These are phyloP conservation scores for Amanita muscaria DNA, from an alignment of 768 basidiomycete genomes.

Conservation along the genomic window DNA sequence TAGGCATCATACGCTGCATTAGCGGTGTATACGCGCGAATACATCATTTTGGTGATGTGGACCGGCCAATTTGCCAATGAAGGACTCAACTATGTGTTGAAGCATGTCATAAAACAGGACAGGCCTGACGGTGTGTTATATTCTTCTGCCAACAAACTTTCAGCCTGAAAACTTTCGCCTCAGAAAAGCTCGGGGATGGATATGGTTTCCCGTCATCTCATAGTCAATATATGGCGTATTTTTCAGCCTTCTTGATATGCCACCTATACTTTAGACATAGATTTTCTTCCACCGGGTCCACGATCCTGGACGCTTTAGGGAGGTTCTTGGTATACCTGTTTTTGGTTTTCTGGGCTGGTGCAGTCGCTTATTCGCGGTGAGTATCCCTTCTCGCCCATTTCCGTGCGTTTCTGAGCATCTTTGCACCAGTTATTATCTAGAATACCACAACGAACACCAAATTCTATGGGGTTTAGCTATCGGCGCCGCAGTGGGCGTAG, in stretches of 20 bases:
- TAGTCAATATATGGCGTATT: constrained; percentile 88
- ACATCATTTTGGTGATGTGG: constrained; percentile 79
- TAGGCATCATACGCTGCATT: constrained; percentile 77
- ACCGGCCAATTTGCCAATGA: constrained; percentile 69
- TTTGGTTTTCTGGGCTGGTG: constrained; percentile 45
- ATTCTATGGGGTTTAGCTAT: constrained; percentile 69
- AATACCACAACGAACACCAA: constrained; percentile 68
- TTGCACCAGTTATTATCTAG: constrained; percentile 47
- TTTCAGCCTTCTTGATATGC: constrained; percentile 64
- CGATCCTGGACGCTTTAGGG: constrained; percentile 43
- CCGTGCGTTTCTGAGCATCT: not conserved
- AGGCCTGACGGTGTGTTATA: constrained; percentile 51
- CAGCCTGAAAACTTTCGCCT: not conserved
- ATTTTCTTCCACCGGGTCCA: constrained; percentile 45
- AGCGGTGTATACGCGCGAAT: constrained; percentile 67
- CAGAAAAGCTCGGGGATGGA: constrained; percentile 55
- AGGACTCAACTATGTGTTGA: constrained; percentile 58
- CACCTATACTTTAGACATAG: constrained; percentile 67
- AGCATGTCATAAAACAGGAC: constrained; percentile 57
- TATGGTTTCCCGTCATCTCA: constrained; percentile 88
- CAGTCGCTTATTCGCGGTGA: constrained; percentile 77
- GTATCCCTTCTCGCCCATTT: constrained; percentile 8
- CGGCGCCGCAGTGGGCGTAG: constrained; percentile 44
- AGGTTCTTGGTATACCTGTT: constrained; percentile 37
- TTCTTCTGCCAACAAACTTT: not conserved